Conservation (phyloP, 768 basidiomycete genomes). For the Steccherinum ochraceum region DNA sequence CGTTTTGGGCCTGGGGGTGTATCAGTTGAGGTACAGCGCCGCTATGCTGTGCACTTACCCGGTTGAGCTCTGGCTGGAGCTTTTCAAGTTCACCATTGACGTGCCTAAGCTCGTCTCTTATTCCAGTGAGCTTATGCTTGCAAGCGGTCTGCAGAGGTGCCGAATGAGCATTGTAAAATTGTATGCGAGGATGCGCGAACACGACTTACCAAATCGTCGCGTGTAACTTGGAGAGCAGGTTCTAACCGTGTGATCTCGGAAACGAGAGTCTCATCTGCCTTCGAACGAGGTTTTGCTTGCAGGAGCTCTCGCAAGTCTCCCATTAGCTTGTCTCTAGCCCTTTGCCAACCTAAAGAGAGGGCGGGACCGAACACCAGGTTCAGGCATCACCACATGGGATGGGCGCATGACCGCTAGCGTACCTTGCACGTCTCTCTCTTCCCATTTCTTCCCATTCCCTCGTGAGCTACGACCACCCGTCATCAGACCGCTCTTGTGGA, state of each 20-base stretch:
- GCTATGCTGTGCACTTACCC: slow-evolving; percentile 33
- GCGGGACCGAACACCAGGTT: not conserved
- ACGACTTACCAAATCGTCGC: slow-evolving; percentile 78
- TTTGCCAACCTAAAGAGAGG: slow-evolving; percentile 50
- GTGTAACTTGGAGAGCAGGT: slow-evolving; percentile 62
- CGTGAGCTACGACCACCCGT: slow-evolving; percentile 88
- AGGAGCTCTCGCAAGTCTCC: slow-evolving; percentile 76
- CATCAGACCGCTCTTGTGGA: slow-evolving; percentile 95
- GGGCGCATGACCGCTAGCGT: no score
- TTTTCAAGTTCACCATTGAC: slow-evolving; percentile 65
- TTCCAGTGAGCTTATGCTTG: slow-evolving; percentile 67
- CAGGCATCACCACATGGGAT: not conserved
- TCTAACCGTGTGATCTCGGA: slow-evolving; percentile 77
- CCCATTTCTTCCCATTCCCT: slow-evolving; percentile 80
- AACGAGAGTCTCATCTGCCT: slow-evolving; percentile 75
- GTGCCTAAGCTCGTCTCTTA: slow-evolving; percentile 82
- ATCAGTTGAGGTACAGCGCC: not conserved
- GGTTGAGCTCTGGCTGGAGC: slow-evolving; percentile 62
- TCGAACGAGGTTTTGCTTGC: slow-evolving; percentile 77
- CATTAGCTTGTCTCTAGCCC: slow-evolving; percentile 64
- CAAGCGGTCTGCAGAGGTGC: slow-evolving; percentile 57
- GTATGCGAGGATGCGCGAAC: no score
- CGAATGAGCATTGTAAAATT: no score
- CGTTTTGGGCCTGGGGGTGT: slow-evolving; percentile 41
- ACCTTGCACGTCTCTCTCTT: slow-evolving; percentile 92